Evolutionary conservation across 2,329 filamentous ascomycete species (phyloP).

Genomic region (Colletotrichum tropicale): DNA sequence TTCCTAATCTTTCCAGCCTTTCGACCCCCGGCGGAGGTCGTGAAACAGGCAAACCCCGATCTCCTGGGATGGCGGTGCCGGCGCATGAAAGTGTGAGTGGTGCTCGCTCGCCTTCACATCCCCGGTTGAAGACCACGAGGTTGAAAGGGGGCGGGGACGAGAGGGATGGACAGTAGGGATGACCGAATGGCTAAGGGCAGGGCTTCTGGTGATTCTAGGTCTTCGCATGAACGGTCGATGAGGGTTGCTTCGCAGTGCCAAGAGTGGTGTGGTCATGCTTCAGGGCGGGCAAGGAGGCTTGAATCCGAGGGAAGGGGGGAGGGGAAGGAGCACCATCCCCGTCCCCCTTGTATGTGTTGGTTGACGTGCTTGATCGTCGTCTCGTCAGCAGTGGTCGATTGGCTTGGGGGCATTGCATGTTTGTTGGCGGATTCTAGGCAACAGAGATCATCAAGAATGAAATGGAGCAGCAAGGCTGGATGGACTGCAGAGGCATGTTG

Average conservation of each 20-base stretch:
- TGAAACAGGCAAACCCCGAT: slow-evolving; percentile 9
- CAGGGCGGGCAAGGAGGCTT: background rate
- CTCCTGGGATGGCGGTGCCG: background rate
- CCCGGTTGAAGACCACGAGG: background rate
- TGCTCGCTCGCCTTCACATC: background rate
- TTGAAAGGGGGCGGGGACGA: background rate
- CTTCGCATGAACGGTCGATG: slow-evolving; percentile 8
- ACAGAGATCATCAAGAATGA: background rate
- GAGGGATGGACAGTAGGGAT: slow-evolving; percentile 9
- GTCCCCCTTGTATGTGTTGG: background rate
- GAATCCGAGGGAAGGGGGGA: background rate
- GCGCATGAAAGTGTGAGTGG: slow-evolving; percentile 18
- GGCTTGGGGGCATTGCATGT: background rate
- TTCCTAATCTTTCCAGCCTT: background rate
- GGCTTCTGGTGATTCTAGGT: background rate
- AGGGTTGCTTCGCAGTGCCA: background rate
- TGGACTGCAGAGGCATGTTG: background rate
- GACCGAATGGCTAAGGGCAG: background rate
- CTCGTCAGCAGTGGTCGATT: background rate
- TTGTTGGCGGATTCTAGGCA: background rate
- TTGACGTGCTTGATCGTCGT: background rate
- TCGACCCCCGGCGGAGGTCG: background rate
- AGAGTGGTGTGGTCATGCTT: background rate
- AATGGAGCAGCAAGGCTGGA: background rate
- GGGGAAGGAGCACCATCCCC: background rate